A percentile compares a stretch with the other conserved stretches of the same genome.
Conservation (phyloP, 768 basidiomycete genomes). For the Macrolepiota albuminosa region DNA sequence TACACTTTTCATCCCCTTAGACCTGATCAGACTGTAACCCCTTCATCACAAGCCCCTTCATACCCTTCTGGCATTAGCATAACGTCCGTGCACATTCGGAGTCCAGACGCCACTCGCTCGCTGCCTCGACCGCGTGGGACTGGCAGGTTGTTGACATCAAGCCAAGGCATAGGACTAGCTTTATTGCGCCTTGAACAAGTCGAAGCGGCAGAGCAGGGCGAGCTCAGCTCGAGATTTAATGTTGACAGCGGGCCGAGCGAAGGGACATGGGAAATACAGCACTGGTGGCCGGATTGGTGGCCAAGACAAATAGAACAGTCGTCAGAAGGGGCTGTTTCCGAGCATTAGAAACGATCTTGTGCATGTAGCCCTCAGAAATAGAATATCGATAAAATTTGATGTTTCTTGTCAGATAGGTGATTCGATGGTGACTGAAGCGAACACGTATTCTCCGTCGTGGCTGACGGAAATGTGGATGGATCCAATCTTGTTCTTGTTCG, state of each 20-base stretch:
- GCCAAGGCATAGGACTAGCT: conserved; percentile 64
- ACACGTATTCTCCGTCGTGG: conserved; percentile 78
- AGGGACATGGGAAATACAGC: conserved; percentile 42
- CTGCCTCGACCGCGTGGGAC: conserved; percentile 61
- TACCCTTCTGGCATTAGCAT: conserved; percentile 35
- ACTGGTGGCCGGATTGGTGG: conserved; percentile 72
- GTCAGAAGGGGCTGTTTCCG: not conserved
- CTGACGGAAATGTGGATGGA: conserved; percentile 67
- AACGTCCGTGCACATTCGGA: conserved; percentile 23
- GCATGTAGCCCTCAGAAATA: no score
- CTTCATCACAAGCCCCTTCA: conserved; percentile 16
- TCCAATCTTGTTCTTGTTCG: conserved; percentile 22
- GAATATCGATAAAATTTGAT: not conserved
- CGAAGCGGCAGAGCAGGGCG: conserved; percentile 45
- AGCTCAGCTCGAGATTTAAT: conserved; percentile 36
- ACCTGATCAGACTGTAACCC: conserved; percentile 8
- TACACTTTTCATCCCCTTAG: conserved; percentile 6
- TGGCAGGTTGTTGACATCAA: conserved; percentile 68
- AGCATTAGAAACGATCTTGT: not conserved
- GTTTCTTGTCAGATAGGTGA: conserved; percentile 8
- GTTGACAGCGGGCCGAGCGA: conserved; percentile 22
- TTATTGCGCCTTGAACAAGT: conserved; percentile 78
- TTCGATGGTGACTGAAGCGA: conserved; percentile 65
- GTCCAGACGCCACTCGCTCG: conserved; percentile 21
- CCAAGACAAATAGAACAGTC: conserved; percentile 25